Conservation (phyloP, 352 stramenopile genomes). For the Detonula confervacea region DNA sequence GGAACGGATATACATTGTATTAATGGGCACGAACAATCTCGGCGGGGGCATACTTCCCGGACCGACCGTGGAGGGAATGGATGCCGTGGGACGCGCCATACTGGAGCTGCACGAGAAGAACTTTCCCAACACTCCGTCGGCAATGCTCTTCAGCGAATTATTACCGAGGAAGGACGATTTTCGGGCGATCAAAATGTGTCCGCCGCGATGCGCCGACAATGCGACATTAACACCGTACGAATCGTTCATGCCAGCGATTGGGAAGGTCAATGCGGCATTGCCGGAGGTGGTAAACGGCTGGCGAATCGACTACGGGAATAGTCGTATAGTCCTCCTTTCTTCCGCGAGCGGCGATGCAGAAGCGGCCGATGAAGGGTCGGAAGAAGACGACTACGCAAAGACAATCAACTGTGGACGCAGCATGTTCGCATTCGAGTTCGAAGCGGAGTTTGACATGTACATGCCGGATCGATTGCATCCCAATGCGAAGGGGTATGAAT, state of each 20-base stretch:
- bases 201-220: conserved; percentile 35
- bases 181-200: conserved; percentile 50
- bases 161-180: conserved; percentile 40
- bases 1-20: conserved; percentile 59
- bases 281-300: conserved; percentile 32
- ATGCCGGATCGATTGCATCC: conserved; percentile 55
- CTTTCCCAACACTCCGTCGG: conserved; percentile 18
- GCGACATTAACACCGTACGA: conserved; percentile 28
- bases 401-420: conserved; percentile 34
- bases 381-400: background rate
- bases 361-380: no score
- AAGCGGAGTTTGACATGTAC: conserved; percentile 16
- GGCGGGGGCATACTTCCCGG: conserved; percentile 36
- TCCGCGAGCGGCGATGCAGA: no score
- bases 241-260: conserved; percentile 49
- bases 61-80: conserved; percentile 31
- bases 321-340: conserved; percentile 41
- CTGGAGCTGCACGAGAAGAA: conserved; percentile 12
- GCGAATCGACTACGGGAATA: conserved; percentile 38
- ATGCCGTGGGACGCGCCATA: conserved; percentile 26
- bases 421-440: conserved; percentile 39
- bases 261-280: conserved; percentile 43
- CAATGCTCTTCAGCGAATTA: conserved; percentile 40
- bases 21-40: conserved; percentile 76
- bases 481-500: conserved; percentile 43